A percentile compares a stretch with the other conserved stretches of the same genome.
phyloP scores from a whole-genome alignment of 169 alveolate species.

The Cryptosporidium baileyi region DNA sequence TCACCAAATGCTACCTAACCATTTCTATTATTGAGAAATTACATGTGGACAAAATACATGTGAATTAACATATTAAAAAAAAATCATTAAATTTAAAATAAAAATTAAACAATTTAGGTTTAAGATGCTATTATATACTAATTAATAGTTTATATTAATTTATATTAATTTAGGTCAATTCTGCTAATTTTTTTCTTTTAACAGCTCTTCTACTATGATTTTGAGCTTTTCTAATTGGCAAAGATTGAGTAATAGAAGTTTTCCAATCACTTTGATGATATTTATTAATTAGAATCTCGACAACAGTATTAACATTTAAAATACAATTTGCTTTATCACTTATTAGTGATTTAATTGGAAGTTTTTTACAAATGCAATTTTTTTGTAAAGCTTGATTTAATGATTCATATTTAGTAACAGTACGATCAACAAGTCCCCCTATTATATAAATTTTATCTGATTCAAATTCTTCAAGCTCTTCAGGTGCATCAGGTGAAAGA shows the following conservation, averaged over 20 bases:
- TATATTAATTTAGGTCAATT: too few relatives aligned
- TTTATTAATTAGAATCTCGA: constrained; percentile 71
- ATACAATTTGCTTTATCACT: constrained; percentile 73
- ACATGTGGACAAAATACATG: too few relatives aligned
- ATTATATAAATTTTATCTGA: constrained; percentile 73
- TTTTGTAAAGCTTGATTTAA: constrained; percentile 72
- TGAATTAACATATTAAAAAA: too few relatives aligned
- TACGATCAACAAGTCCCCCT: constrained; percentile 75
- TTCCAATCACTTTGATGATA: constrained; percentile 72
- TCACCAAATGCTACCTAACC: too few relatives aligned
- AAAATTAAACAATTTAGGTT: too few relatives aligned
- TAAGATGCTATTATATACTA: too few relatives aligned
- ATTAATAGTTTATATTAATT: too few relatives aligned
- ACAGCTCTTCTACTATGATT: constrained; percentile 63
- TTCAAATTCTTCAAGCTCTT: constrained; percentile 74
- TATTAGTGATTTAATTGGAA: constrained; percentile 71
- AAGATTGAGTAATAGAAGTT: constrained; percentile 12
- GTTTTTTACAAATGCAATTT: constrained; percentile 64
- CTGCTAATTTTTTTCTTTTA: not conserved
- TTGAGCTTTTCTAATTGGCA: constrained; percentile 56
- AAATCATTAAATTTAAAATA: too few relatives aligned
- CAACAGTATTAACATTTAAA: constrained; percentile 76
- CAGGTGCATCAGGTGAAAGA: constrained; percentile 75
- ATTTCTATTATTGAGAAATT: too few relatives aligned
- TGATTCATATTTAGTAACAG: constrained; percentile 72